These are phyloP conservation scores for Cinchona pubescens DNA, from an alignment of 257 asterid species.

Conservation along the genomic window DNA sequence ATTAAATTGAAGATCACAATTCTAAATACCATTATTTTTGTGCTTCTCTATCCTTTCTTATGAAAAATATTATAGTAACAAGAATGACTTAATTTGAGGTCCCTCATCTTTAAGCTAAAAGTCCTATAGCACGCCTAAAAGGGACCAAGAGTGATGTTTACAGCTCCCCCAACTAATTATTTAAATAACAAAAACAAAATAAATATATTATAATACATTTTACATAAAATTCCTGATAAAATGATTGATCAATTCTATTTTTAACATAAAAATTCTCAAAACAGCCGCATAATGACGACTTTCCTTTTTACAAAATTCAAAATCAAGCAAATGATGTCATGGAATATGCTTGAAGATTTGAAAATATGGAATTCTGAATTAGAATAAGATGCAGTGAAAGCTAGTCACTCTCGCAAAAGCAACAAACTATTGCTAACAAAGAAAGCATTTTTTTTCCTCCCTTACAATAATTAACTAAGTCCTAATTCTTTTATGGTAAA, in stretches of 20 bases:
- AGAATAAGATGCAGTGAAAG: neutral
- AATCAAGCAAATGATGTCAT: neutral
- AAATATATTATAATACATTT: neutral
- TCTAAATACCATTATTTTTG: neutral
- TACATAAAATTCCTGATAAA: neutral
- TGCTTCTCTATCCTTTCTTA: neutral
- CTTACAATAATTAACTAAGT: neutral
- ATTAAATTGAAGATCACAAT: no score
- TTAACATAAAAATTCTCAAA: neutral
- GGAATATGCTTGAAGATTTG: neutral
- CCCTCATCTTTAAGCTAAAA: neutral
- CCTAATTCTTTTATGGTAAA: no score
- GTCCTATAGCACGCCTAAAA: neutral
- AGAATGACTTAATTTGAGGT: neutral
- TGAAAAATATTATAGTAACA: neutral
- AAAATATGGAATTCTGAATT: neutral
- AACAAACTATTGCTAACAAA: no score
- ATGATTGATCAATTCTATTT: no score
- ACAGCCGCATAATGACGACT: neutral
- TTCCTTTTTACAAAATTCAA: no score
- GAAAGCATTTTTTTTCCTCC: neutral
- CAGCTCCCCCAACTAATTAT: neutral
- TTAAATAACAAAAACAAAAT: no score
- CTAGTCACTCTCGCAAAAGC: neutral
- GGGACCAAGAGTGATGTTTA: neutral